phyloP scores from a whole-genome alignment of 768 basidiomycete genomes.

The Mycena maculata region DNA sequence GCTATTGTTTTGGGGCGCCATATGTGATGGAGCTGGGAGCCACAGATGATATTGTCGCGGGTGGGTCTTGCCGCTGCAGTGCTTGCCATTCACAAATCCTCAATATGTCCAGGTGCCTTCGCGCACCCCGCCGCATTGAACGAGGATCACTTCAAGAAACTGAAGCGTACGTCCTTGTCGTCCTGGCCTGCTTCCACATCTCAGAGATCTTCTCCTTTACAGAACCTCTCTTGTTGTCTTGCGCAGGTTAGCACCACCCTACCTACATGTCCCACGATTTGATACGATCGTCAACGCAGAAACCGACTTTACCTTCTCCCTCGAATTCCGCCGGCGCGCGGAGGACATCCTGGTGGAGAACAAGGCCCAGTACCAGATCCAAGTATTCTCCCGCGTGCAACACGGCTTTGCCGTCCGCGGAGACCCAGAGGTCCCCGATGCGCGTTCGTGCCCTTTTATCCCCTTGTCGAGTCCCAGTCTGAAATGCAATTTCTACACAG shows the following conservation, averaged over 20 bases:
- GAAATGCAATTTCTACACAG: conserved; percentile 42
- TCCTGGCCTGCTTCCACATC: neutral
- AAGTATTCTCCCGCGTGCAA: conserved; percentile 62
- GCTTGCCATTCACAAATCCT: neutral
- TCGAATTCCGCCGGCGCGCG: conserved; percentile 62
- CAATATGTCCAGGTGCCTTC: conserved; percentile 57
- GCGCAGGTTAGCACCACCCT: conserved; percentile 56
- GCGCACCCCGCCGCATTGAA: conserved; percentile 66
- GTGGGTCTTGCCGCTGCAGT: conserved; percentile 41
- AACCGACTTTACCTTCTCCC: conserved; percentile 65
- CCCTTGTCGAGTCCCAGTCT: neutral
- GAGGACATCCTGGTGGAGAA: conserved; percentile 66
- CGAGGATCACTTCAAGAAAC: conserved; percentile 58
- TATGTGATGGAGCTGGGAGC: conserved; percentile 60
- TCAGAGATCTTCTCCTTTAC: neutral
- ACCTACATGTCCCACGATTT: too few relatives aligned
- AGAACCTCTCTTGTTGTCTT: conserved; percentile 68
- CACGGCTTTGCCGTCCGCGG: conserved; percentile 65
- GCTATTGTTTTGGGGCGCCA: conserved; percentile 71
- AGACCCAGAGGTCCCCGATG: conserved; percentile 52
- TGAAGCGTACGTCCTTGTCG: conserved; percentile 53
- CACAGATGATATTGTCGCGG: conserved; percentile 59
- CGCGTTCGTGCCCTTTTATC: conserved; percentile 10
- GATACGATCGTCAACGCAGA: conserved; percentile 46
- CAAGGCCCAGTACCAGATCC: conserved; percentile 66